These are phyloP conservation scores for Ramularia endophylla DNA, from an alignment of 2,329 filamentous ascomycete species.

Conservation along the genomic window DNA sequence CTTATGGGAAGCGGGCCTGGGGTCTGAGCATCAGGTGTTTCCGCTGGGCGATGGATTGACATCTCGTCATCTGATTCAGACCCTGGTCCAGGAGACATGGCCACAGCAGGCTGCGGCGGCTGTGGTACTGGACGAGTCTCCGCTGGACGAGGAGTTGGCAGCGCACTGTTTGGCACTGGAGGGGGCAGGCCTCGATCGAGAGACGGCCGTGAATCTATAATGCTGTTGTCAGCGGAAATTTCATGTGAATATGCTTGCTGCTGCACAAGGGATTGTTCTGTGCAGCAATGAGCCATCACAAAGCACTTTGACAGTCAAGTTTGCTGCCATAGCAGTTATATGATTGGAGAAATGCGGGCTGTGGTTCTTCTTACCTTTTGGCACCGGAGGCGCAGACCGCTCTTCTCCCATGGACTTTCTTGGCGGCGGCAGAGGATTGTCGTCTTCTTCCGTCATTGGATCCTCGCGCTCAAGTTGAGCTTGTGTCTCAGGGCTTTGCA, in stretches of 20 bases:
- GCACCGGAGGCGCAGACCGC: slow-evolving; percentile 36
- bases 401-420: slow-evolving; percentile 35
- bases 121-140: slow-evolving; percentile 30
- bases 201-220: slow-evolving; percentile 16
- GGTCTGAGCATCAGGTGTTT: slow-evolving; percentile 26
- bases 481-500: slow-evolving; percentile 45
- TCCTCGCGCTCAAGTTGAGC: slow-evolving; percentile 45
- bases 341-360: slow-evolving; percentile 4
- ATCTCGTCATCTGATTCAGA: slow-evolving; percentile 88
- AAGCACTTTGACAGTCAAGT: no score
- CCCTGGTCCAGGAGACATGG: slow-evolving; percentile 63
- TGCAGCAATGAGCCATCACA: no score
- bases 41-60: slow-evolving; percentile 46
- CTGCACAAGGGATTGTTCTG: no score
- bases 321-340: no score
- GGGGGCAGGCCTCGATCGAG: slow-evolving; percentile 14
- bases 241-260: slow-evolving; percentile 1
- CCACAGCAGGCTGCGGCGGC: slow-evolving; percentile 28
- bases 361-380: slow-evolving; percentile 45
- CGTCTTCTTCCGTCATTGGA: slow-evolving; percentile 43
- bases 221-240: slow-evolving; percentile 4
- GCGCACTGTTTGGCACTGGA: slow-evolving; percentile 13
- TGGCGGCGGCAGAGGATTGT: slow-evolving; percentile 38
- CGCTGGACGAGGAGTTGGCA: slow-evolving; percentile 13
- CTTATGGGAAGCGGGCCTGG: slow-evolving; percentile 24